Evolutionary conservation across 768 basidiomycete genomes (phyloP).

Genomic region (Auriculariales sp.): DNA sequence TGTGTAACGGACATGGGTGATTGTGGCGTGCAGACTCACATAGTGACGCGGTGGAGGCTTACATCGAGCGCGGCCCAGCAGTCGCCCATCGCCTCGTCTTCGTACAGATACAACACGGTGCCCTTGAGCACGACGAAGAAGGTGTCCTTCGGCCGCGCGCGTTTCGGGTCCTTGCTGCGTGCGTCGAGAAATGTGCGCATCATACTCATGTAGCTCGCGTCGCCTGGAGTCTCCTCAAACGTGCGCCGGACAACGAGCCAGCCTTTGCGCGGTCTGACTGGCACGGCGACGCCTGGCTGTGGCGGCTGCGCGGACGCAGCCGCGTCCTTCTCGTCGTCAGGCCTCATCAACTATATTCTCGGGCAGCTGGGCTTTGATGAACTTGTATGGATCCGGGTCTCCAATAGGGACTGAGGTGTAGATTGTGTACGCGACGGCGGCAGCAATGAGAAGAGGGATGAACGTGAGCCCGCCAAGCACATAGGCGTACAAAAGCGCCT

Average conservation of each 20-base stretch:
- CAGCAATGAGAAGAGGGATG: slow-evolving; percentile 58
- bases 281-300: slow-evolving; percentile 32
- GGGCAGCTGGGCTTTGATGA: slow-evolving; percentile 17
- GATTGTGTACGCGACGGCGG: slow-evolving; percentile 42
- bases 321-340: slow-evolving; percentile 16
- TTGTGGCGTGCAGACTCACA: slow-evolving; percentile 34
- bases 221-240: slow-evolving; percentile 47
- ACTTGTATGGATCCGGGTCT: slow-evolving; percentile 30
- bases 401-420: slow-evolving; percentile 81
- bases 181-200: slow-evolving; percentile 70
- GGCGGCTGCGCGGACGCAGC: slow-evolving; percentile 14
- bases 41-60: slow-evolving; percentile 55
- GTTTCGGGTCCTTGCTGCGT: slow-evolving; percentile 71
- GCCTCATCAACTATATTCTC: slow-evolving; percentile 10
- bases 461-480: slow-evolving; percentile 84
- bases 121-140: slow-evolving; percentile 91
- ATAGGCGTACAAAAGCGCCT: slow-evolving; percentile 68
- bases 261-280: slow-evolving; percentile 52
- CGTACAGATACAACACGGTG: slow-evolving; percentile 82
- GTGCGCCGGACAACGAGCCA: slow-evolving; percentile 77
- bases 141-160: slow-evolving; percentile 76
- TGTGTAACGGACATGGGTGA: too few species aligned
- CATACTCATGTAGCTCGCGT: slow-evolving; percentile 64
- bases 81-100: slow-evolving; percentile 81
- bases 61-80: slow-evolving; percentile 86